A percentile compares a stretch with the other conserved stretches of the same genome.
Evolutionary conservation across 306 rosid species (phyloP).

Genomic region (Citrullus mucosospermus): DNA sequence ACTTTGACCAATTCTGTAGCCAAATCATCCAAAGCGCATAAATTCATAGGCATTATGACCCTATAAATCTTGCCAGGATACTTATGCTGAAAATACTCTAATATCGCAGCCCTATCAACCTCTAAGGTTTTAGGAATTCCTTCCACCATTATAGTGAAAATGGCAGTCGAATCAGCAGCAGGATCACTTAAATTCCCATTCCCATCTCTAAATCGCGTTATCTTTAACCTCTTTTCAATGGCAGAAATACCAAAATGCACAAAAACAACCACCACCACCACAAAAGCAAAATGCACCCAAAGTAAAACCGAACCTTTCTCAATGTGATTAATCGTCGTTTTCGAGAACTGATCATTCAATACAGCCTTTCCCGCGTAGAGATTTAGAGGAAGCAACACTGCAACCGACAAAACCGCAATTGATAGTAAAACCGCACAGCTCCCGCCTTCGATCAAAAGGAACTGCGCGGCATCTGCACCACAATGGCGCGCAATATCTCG

Average conservation of each 20-base stretch:
- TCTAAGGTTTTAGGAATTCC: constrained; percentile 75
- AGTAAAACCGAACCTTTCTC: constrained; percentile 67
- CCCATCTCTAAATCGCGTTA: constrained; percentile 84
- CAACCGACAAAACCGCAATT: constrained; percentile 34
- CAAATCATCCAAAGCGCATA: constrained; percentile 88
- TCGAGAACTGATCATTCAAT: constrained; percentile 62
- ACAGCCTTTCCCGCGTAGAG: constrained; percentile 53
- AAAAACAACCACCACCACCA: constrained; percentile 39
- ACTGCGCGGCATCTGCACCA: constrained; percentile 94
- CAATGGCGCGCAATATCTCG: constrained; percentile 82
- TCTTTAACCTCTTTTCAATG: constrained; percentile 43
- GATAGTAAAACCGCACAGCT: constrained; percentile 58
- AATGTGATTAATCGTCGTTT: constrained; percentile 71
- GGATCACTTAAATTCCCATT: constrained; percentile 75
- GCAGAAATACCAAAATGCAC: constrained; percentile 73
- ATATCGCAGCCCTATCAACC: constrained; percentile 46
- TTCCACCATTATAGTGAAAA: constrained; percentile 88
- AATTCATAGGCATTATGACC: constrained; percentile 76
- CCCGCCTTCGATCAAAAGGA: constrained; percentile 85
- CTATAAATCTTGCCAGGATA: constrained; percentile 85
- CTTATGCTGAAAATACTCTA: constrained; percentile 70
- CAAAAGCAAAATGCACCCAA: constrained; percentile 81
- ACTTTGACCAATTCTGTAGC: constrained; percentile 52
- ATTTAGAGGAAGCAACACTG: constrained; percentile 60
- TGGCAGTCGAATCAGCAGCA: constrained; percentile 50